Percentiles rank a stretch among this genome's conserved stretches.
Evolutionary conservation across 1,284 basidiomycete genomes (phyloP).

Genomic region (Rhodotorula sp.): DNA sequence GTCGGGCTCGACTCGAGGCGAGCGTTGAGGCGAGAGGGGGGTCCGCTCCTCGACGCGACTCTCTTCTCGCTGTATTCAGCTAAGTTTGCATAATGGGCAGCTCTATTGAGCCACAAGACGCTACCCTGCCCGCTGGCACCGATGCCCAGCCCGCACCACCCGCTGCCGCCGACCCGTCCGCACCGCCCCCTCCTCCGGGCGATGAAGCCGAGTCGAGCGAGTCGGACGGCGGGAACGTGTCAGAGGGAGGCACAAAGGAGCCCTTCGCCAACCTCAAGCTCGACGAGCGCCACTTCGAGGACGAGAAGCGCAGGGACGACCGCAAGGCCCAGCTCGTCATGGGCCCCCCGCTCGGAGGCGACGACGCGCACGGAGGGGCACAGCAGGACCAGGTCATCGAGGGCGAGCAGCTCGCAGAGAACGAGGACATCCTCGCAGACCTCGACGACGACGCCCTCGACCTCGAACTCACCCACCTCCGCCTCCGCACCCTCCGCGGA

Average conservation of each 20-base stretch:
- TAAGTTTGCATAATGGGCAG: background rate
- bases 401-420: constrained; percentile 31
- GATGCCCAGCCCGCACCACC: background rate
- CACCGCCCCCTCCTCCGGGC: background rate
- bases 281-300: constrained; percentile 46
- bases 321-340: constrained; percentile 39
- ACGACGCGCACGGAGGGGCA: background rate
- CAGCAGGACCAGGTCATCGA: constrained; percentile 21
- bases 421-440: constrained; percentile 54
- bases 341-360: constrained; percentile 30
- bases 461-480: constrained; percentile 83
- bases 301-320: constrained; percentile 37
- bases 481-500: constrained; percentile 57
- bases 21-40: background rate
- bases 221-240: constrained; percentile 30
- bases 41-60: background rate
- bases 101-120: background rate
- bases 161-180: background rate
- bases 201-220: constrained; percentile 1
- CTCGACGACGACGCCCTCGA: constrained; percentile 71
- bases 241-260: constrained; percentile 23
- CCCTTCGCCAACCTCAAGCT: constrained; percentile 29
- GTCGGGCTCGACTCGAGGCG: background rate
- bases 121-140: background rate
- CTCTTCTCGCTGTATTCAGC: background rate